Conservation (phyloP, 768 basidiomycete species). For the Termitomyces sp. region DNA sequence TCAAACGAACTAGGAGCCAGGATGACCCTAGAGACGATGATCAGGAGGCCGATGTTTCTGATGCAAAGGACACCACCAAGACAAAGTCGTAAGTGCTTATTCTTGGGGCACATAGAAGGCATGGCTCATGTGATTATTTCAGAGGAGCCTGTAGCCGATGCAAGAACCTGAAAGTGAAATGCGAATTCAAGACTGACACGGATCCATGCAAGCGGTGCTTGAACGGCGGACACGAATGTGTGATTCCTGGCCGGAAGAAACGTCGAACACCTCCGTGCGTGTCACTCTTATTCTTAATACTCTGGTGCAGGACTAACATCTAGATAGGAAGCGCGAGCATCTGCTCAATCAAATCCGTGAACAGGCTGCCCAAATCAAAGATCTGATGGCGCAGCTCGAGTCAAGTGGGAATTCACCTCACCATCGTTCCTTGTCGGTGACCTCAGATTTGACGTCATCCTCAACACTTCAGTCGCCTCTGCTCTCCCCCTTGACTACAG, state of each 20-base stretch:
- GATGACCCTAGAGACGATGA: slow-evolving; percentile 34
- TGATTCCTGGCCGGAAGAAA: slow-evolving; percentile 82
- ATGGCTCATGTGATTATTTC: slow-evolving; percentile 6
- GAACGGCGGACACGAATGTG: slow-evolving; percentile 67
- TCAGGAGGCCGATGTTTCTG: slow-evolving; percentile 28
- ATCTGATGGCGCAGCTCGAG: slow-evolving; percentile 69
- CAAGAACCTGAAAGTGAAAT: slow-evolving; percentile 67
- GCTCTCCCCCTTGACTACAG: slow-evolving; percentile 31
- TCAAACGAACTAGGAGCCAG: slow-evolving; percentile 34
- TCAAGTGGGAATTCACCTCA: slow-evolving; percentile 26
- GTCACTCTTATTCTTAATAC: background rate
- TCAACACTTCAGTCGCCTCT: slow-evolving; percentile 32
- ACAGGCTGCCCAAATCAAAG: slow-evolving; percentile 69
- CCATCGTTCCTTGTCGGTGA: slow-evolving; percentile 15
- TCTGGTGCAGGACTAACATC: background rate
- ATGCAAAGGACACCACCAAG: slow-evolving; percentile 35
- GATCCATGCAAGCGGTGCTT: slow-evolving; percentile 76
- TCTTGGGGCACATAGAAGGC: background rate
- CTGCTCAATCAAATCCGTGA: slow-evolving; percentile 74
- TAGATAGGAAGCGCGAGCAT: slow-evolving; percentile 69
- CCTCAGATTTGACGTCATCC: slow-evolving; percentile 24
- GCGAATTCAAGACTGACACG: slow-evolving; percentile 68
- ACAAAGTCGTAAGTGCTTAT: slow-evolving; percentile 38
- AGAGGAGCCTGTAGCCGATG: slow-evolving; percentile 69
- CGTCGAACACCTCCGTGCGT: slow-evolving; percentile 75